These are phyloP conservation scores for Babesia microti DNA, from an alignment of 169 alveolate genomes.

Conservation along the genomic window DNA sequence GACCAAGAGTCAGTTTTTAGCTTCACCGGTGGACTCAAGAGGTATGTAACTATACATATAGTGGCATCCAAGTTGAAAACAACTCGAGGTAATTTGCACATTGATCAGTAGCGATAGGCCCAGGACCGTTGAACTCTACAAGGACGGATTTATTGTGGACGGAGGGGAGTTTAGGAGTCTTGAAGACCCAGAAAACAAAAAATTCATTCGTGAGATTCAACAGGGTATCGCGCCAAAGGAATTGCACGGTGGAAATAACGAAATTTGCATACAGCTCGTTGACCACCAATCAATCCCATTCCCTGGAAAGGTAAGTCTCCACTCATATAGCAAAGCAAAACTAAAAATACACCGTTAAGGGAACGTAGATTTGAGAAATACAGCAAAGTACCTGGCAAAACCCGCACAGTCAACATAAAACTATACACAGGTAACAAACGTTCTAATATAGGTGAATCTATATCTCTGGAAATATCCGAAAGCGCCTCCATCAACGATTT, in stretches of 20 bases:
- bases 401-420: constrained; percentile 2
- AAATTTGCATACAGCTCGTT: constrained; percentile 11
- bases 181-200: constrained; percentile 68
- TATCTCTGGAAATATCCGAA: constrained; percentile 18
- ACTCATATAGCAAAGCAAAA: neutral
- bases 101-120: too few species aligned
- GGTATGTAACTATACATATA: too few species aligned
- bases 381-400: constrained; percentile 1
- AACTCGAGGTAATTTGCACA: too few species aligned
- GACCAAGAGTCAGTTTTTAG: too few species aligned
- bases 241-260: constrained; percentile 55
- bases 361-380: neutral
- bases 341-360: neutral
- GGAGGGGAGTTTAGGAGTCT: constrained; percentile 82
- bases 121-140: constrained; percentile 65
- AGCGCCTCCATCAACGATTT: constrained; percentile 25
- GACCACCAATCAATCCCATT: constrained; percentile 12
- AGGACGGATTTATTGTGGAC: constrained; percentile 83
- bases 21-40: constrained; percentile 43
- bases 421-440: constrained; percentile 8
- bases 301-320: neutral
- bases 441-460: constrained; percentile 2
- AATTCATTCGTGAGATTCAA: constrained; percentile 78
- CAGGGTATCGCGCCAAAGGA: constrained; percentile 86
- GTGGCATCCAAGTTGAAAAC: too few species aligned